Evolutionary conservation across 495 filamentous ascomycete genomes (phyloP).

Genomic region (Hyaloscypha finlandica): DNA sequence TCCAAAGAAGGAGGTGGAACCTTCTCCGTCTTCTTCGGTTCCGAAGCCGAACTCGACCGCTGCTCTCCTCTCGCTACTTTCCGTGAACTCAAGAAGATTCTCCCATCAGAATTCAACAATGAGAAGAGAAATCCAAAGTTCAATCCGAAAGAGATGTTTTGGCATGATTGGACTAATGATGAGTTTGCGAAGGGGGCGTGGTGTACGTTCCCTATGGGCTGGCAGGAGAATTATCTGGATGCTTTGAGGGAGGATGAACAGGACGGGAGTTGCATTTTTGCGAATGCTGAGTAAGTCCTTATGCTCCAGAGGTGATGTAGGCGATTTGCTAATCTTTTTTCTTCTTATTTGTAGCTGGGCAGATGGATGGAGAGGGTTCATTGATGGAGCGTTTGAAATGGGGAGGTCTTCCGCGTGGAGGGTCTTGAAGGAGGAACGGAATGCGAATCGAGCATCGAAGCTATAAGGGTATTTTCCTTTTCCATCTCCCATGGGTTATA

Average conservation of each 20-base stretch:
- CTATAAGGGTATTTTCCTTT: background rate
- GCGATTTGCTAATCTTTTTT: background rate
- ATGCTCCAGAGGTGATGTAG: background rate
- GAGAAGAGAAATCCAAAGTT: slow-evolving; percentile 1
- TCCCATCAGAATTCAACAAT: background rate
- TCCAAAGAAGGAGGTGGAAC: slow-evolving; percentile 3
- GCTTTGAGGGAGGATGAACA: slow-evolving; percentile 8
- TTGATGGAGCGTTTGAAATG: slow-evolving; percentile 13
- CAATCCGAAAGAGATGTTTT: slow-evolving; percentile 10
- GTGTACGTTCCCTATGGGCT: slow-evolving; percentile 5
- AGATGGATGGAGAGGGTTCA: slow-evolving; percentile 12
- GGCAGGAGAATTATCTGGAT: slow-evolving; percentile 6
- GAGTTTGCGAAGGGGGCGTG: slow-evolving; percentile 15
- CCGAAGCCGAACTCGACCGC: slow-evolving; percentile 4
- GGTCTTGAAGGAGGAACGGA: background rate
- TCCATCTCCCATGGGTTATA: background rate
- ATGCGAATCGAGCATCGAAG: background rate
- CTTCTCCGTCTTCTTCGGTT: slow-evolving; percentile 11
- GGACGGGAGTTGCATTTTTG: slow-evolving; percentile 3
- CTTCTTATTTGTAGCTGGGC: background rate
- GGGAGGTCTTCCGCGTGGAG: background rate
- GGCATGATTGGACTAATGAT: slow-evolving; percentile 15
- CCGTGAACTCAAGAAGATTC: slow-evolving; percentile 6
- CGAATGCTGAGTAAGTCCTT: slow-evolving; percentile 9
- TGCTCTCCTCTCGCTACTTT: slow-evolving; percentile 4